These are phyloP conservation scores for Coelastrella sp. DNA, from an alignment of 139 green algal genomes.

Conservation along the genomic window DNA sequence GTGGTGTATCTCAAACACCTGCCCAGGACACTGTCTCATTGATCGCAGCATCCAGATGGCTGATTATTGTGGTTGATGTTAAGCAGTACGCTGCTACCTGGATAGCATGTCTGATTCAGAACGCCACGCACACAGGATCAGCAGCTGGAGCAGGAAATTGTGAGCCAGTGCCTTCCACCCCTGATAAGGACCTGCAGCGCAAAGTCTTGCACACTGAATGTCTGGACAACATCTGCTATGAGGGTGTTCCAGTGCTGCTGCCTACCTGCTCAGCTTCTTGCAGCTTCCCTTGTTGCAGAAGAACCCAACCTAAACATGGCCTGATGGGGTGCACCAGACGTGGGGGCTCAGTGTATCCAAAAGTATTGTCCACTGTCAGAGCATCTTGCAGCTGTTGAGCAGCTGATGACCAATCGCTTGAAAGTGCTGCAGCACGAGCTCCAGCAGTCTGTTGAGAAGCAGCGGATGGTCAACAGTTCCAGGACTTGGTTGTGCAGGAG, in stretches of 20 bases:
- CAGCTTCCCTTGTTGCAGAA: constrained; percentile 47
- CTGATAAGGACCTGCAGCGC: too few species aligned
- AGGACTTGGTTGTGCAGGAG: too few species aligned
- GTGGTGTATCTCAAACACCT: neutral
- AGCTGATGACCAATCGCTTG: neutral
- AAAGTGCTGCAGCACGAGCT: neutral
- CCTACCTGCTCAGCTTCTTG: constrained; percentile 51
- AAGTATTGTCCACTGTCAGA: neutral
- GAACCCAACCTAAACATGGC: constrained; percentile 66
- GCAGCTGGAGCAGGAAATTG: too few species aligned
- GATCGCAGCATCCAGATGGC: neutral
- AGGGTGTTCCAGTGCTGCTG: neutral
- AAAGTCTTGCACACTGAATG: too few species aligned
- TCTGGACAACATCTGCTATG: neutral
- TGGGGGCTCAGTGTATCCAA: constrained; percentile 68
- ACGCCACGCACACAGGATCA: too few species aligned
- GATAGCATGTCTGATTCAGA: too few species aligned
- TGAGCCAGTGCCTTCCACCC: too few species aligned
- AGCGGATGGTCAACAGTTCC: neutral
- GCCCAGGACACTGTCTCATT: neutral
- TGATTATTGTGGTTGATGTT: neutral
- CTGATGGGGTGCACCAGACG: constrained; percentile 59
- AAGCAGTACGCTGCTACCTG: neutral
- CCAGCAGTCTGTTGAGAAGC: neutral
- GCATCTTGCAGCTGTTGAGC: constrained; percentile 17